Base-by-base conservation (phyloP, 805 yeast species). In the Wickerhamiella galacta region DNA sequence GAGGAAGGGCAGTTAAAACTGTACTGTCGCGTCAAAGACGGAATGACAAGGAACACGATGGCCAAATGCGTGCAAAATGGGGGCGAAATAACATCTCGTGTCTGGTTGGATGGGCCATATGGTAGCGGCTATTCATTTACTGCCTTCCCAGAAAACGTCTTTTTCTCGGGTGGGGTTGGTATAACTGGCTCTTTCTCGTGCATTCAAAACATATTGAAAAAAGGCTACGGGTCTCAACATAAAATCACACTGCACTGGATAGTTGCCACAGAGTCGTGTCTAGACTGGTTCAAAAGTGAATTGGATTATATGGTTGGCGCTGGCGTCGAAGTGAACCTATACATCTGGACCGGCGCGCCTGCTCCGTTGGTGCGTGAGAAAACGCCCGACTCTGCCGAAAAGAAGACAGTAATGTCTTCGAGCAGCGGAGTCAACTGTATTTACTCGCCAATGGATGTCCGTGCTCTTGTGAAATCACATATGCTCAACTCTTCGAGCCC, bases 61-160 rank as follows among this genome's bases (percentile, higher is more conserved):
- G 46, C 48, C 16, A 49, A 52, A 31, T 39, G 63, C 10, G 20
- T 43, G 16, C 49, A 41, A 17, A 44, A 37, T 36, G 57, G 47
- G 22, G 59, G 45, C 31, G 47, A 38, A 21, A 36, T 45, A 18
- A 25, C 25, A 8, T 33, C 38, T 2, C 12, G 46, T 49, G 60
- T 68, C 12, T 54, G 62, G 19, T 47, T 71, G 9, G 81, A 74
- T 46, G 81, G 81, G 0, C 75, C 78, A 3, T 74, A 74, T 43
- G 80, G 80, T 1, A 45, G 58, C 2, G 64, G 64, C 23, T 35
- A 25, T 16, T 17, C 27, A 8, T 54, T 57, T 31, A 46, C 52
- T 28, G 51, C 48, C 32, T 61, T 54, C 50, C 55, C 53, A 34
- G 54, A 52, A 32, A 61, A 55, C 7, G 51, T 61, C 17, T 57